Base-by-base conservation (phyloP, 306 rosid genomes). In the Trifolium pratense region DNA sequence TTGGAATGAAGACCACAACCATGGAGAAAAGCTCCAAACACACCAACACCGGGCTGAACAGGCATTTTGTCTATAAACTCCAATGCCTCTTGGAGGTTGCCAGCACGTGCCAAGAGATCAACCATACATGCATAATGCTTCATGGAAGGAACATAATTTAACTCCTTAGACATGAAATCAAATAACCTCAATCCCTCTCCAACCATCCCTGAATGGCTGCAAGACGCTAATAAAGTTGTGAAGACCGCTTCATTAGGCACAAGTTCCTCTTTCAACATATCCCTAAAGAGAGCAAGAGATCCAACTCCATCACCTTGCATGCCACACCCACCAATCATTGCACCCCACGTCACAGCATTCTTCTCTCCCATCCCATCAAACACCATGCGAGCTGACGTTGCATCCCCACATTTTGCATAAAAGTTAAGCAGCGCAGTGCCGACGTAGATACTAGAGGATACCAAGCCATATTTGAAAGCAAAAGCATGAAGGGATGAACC, bases 141-240 rank as follows among this genome's bases (percentile, higher is more conserved):
- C 90, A 87, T 80, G 40, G 87, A 82, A 77, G 97, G 93, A 56
- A 77, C 78, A 53, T 85, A 79, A 60, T 84, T 86, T 63, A 86
- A 59, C 71, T 86, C 82, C 58, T 70, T 58, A 66, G 85, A 79
- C 86, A 92, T 83, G 56, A 86, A 75, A 75, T 79, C 79, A 79
- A 92, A 92, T 74, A 83, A 68, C 80, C 66, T 80, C 68, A 85
- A 78, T 9, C 97, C 97, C 48, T 88, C 90, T 55, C 84, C 86
- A 52, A 89, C 86, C 97, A 86, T 83, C 76, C 97, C 93, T 2
- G 93, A 76, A 70, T 87, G 95, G 82, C 97, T 89, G 79, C 97
- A 89, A 15, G 97, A 89, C 9, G 93, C 84, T 62, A 89, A 68
- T 55, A 88, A 16, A 15, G 88, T 76, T 2, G 90, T 89, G 74